Base-by-base conservation (phyloP, 1,284 basidiomycete species). In the Ganoderma meredithae region DNA sequence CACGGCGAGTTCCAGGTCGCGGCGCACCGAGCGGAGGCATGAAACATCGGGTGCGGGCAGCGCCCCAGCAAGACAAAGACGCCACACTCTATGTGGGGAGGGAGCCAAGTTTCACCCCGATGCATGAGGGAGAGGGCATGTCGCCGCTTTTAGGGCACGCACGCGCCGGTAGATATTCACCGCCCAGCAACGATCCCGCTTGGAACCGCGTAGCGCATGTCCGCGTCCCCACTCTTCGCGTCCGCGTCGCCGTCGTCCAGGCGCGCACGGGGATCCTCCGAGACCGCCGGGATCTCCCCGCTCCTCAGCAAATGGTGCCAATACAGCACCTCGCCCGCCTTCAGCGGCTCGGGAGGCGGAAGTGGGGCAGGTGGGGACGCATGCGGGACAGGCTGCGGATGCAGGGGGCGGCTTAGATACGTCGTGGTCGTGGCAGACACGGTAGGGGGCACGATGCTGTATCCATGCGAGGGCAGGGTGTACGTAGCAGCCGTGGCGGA, bases 291-390 rank as follows among this genome's bases (percentile, higher is more conserved):
- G 67, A 92, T 90, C 82, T 95, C 94, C 8, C 94, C 94, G 67
- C 85, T 87, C 62, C 86, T 83, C 39, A 85, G 79, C 65, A 95
- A 87, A 75, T 95, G 89, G 76, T 93, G 91, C 94, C 94, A 95
- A 76, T 88, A 94, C 9, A 95, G 79, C 13, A 88, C 77, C 72
- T 94, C 91, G 33, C 93, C 94, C 6, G 84, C 80, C 74, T 81
- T 83, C 25, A 94, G 84, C 52, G 67, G 67, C 62, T 76, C 69
- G 25, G 63, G 63, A 9, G 39, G 59, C 8, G 49, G 69, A 56
- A 7, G 52, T 1, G 49, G 69, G 41, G 5, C 61, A 40, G 75
- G 67, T 13, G 39, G 43, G 5, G 36, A 67, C 58, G 9, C 60
- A 44, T 36, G 36, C 75, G 66, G 17, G 73, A 69, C n/a, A 12